Evolutionary conservation across 805 yeast species (phyloP).

Genomic region (Candida lessepsii): DNA sequence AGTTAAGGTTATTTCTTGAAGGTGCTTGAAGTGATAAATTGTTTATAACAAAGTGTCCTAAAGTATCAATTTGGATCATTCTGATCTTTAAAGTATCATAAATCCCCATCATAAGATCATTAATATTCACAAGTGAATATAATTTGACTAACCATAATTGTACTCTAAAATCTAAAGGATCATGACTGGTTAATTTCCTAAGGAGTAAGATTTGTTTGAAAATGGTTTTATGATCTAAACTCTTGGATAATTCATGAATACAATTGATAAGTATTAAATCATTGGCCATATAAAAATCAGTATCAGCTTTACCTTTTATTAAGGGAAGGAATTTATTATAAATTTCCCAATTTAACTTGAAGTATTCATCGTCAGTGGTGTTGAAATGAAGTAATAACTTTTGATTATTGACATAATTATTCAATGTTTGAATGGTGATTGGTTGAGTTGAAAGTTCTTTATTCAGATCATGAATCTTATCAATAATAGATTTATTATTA

Average conservation of each 20-base stretch:
- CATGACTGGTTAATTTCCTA: constrained; percentile 54
- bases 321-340: constrained; percentile 18
- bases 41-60: constrained; percentile 46
- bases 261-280: constrained; percentile 62
- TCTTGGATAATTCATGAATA: constrained; percentile 16
- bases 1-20: constrained; percentile 34
- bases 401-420: constrained; percentile 37
- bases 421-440: constrained; percentile 18
- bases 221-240: constrained; percentile 15
- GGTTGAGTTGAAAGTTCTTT: not conserved
- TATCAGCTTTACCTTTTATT: constrained; percentile 19
- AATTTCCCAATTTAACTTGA: constrained; percentile 18
- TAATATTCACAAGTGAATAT: constrained; percentile 58
- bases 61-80: constrained; percentile 72
- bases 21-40: constrained; percentile 38
- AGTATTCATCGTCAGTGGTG: constrained; percentile 9
- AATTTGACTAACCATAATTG: constrained; percentile 69
- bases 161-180: constrained; percentile 71
- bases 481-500: not conserved
- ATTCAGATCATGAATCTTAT: not conserved
- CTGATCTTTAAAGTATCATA: constrained; percentile 62
- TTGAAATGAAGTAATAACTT: constrained; percentile 46
- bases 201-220: constrained; percentile 50
- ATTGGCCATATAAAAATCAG: constrained; percentile 69
- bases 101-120: constrained; percentile 46